phyloP scores from a whole-genome alignment of 2,329 filamentous ascomycete genomes.

The Pestalotiopsis sp. region DNA sequence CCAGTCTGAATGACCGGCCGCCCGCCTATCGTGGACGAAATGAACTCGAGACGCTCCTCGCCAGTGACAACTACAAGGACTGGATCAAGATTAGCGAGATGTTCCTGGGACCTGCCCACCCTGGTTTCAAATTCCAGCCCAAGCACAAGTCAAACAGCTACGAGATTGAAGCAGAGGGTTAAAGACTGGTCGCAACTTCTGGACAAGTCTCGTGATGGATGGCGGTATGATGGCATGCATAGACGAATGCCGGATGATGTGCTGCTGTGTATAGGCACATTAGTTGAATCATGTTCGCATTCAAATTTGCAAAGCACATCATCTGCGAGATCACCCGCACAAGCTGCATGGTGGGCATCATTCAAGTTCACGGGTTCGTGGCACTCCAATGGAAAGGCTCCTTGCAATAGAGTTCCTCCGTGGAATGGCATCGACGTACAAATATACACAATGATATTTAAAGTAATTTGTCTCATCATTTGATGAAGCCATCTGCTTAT shows the following conservation, averaged over 20 bases:
- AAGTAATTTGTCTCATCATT: too few relatives aligned
- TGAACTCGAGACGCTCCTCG: slow-evolving; percentile 91
- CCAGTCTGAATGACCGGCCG: slow-evolving; percentile 84
- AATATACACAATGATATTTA: too few relatives aligned
- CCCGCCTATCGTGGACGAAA: slow-evolving; percentile 81
- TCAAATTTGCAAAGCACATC: not conserved
- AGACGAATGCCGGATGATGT: not conserved
- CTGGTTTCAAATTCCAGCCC: slow-evolving; percentile 89
- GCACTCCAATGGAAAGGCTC: too few relatives aligned
- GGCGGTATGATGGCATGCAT: not conserved
- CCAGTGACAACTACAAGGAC: slow-evolving; percentile 88
- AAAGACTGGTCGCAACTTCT: slow-evolving; percentile 12
- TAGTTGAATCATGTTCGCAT: too few relatives aligned
- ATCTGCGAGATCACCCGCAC: not conserved
- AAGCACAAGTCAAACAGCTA: slow-evolving; percentile 98
- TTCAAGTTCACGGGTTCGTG: too few relatives aligned
- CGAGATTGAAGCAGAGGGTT: slow-evolving; percentile 76
- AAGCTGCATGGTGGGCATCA: too few relatives aligned
- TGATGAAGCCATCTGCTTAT: too few relatives aligned
- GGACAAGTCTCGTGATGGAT: not conserved
- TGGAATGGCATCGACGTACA: too few relatives aligned
- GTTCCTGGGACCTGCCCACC: slow-evolving; percentile 90
- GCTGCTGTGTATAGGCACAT: not conserved
- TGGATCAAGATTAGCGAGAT: slow-evolving; percentile 99
- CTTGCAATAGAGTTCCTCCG: too few relatives aligned